Evolutionary conservation across 2,329 filamentous ascomycete species (phyloP).

Genomic region (Curvularia sp.): DNA sequence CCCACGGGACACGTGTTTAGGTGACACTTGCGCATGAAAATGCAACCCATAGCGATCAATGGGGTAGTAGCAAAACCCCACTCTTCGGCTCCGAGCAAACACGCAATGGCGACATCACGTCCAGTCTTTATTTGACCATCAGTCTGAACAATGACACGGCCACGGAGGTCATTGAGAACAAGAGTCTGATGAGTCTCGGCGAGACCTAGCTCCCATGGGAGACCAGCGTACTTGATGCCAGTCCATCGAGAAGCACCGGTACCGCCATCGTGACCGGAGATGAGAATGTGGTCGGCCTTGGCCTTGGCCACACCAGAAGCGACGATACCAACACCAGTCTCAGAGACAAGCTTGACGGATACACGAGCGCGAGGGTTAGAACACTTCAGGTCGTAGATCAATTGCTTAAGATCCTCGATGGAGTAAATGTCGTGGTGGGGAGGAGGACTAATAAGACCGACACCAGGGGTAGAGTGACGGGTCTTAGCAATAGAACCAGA

Average conservation of each 20-base stretch:
- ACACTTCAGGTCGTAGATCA: conserved; percentile 98
- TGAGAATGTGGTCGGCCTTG: conserved; percentile 95
- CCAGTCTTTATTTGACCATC: conserved; percentile 94
- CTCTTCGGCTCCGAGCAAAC: conserved; percentile 95
- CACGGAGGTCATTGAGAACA: conserved; percentile 93
- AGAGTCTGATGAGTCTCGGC: conserved; percentile 97
- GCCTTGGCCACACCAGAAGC: conserved; percentile 97
- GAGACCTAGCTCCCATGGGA: conserved; percentile 95
- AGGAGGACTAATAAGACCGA: conserved; percentile 93
- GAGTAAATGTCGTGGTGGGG: conserved; percentile 99
- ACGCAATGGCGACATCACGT: conserved; percentile 91
- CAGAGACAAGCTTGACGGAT: conserved; percentile 96
- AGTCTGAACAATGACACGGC: conserved; percentile 93
- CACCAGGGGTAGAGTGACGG: conserved; percentile 93
- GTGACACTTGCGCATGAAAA: conserved; percentile 79
- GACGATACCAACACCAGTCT: conserved; percentile 96
- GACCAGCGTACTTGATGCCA: conserved; percentile 96
- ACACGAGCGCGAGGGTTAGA: conserved; percentile 90
- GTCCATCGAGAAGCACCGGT: conserved; percentile 98
- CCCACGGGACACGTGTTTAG: conserved; percentile 86
- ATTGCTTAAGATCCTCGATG: conserved; percentile 95
- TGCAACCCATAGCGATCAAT: conserved; percentile 94
- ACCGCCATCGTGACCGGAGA: conserved; percentile 95
- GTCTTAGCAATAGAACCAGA: conserved; percentile 93
- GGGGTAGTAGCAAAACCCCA: conserved; percentile 96